A percentile compares a stretch with the other conserved stretches of the same genome.
These are phyloP conservation scores for Euphrasia arctica DNA, from an alignment of 305 asterid species.

Conservation along the genomic window DNA sequence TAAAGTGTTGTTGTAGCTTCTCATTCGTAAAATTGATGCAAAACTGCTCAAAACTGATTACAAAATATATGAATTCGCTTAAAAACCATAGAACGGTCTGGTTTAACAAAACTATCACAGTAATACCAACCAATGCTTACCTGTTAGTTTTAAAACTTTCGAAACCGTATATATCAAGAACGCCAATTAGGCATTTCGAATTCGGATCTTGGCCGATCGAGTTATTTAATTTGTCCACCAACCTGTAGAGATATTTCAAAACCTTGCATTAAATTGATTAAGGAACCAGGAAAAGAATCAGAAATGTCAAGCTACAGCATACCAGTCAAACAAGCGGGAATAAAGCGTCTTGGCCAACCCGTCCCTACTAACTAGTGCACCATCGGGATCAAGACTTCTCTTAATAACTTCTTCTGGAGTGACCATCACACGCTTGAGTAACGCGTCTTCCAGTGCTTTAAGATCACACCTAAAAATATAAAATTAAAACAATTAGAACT, in stretches of 20 bases:
- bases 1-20: slow-evolving; percentile 98
- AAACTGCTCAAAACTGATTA: slow-evolving; percentile 88
- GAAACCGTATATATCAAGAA: slow-evolving; percentile 95
- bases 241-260: slow-evolving; percentile 46
- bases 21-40: slow-evolving; percentile 96
- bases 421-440: slow-evolving; percentile 83
- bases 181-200: slow-evolving; percentile 81
- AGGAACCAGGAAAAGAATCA: slow-evolving; percentile 20
- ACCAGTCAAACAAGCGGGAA: slow-evolving; percentile 86
- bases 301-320: neutral
- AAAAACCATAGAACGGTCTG: slow-evolving; percentile 19
- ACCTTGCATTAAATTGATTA: slow-evolving; percentile 24
- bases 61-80: slow-evolving; percentile 26
- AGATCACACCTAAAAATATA: slow-evolving; percentile 58
- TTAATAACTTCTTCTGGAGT: slow-evolving; percentile 90
- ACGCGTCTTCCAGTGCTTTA: slow-evolving; percentile 68
- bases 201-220: slow-evolving; percentile 94
- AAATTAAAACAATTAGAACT: slow-evolving; percentile 24
- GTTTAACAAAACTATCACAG: slow-evolving; percentile 16
- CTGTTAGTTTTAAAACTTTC: slow-evolving; percentile 90
- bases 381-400: slow-evolving; percentile 85
- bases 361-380: slow-evolving; percentile 72
- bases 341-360: slow-evolving; percentile 75
- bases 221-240: slow-evolving; percentile 85
- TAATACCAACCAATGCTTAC: slow-evolving; percentile 37